These are phyloP conservation scores for Gamarada debralockiae DNA, from an alignment of 495 filamentous ascomycete genomes.

Conservation along the genomic window DNA sequence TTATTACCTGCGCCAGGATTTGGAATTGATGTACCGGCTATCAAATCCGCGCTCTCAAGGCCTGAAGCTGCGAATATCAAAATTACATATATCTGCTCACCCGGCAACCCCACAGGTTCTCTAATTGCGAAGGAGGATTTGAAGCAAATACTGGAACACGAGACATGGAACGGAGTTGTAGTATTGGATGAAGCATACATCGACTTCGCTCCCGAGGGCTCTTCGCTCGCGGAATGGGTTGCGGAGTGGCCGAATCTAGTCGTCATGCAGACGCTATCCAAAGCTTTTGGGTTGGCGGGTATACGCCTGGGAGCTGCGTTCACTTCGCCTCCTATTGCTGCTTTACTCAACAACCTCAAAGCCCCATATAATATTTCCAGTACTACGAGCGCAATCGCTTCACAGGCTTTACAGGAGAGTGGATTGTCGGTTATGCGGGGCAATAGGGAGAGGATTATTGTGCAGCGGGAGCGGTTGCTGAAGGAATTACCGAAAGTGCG, in stretches of 20 bases:
- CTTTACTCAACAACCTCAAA: slow-evolving; percentile 83
- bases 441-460: slow-evolving; percentile 63
- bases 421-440: slow-evolving; percentile 68
- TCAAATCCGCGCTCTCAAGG: slow-evolving; percentile 60
- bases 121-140: slow-evolving; percentile 76
- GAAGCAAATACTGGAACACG: slow-evolving; percentile 70
- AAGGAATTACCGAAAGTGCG: slow-evolving; percentile 67
- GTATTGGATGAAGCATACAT: slow-evolving; percentile 96
- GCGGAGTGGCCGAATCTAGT: slow-evolving; percentile 92
- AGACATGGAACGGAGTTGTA: slow-evolving; percentile 92
- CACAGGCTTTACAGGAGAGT: slow-evolving; percentile 57
- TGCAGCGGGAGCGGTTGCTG: slow-evolving; percentile 73
- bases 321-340: slow-evolving; percentile 51
- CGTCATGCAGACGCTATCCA: slow-evolving; percentile 95
- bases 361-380: slow-evolving; percentile 93
- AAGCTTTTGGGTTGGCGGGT: slow-evolving; percentile 92
- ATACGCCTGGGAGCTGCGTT: slow-evolving; percentile 75
- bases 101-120: slow-evolving; percentile 87
- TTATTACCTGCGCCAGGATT: slow-evolving; percentile 61
- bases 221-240: slow-evolving; percentile 89
- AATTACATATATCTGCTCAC: slow-evolving; percentile 85
- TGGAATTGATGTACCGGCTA: slow-evolving; percentile 62
- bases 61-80: slow-evolving; percentile 60
- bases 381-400: slow-evolving; percentile 79
- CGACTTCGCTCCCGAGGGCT: slow-evolving; percentile 79